These are phyloP conservation scores for Mycena rosella DNA, from an alignment of 768 basidiomycete species.

Conservation along the genomic window DNA sequence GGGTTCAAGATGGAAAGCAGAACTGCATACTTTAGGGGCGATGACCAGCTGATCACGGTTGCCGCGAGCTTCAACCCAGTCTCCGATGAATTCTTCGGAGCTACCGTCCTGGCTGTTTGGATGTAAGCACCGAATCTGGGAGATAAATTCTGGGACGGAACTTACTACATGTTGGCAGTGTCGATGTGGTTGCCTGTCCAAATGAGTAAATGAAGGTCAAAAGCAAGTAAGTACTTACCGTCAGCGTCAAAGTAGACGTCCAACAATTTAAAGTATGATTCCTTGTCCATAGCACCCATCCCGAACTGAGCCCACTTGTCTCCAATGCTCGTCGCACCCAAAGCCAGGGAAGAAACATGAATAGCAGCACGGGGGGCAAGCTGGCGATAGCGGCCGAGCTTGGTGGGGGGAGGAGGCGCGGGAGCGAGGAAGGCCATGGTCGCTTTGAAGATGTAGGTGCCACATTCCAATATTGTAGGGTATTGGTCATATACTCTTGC, in stretches of 20 bases:
- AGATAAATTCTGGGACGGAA: not conserved
- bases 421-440: not conserved
- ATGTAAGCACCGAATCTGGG: not conserved
- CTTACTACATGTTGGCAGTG: not conserved
- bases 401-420: constrained; percentile 33
- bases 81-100: constrained; percentile 52
- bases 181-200: not conserved
- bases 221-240: not conserved
- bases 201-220: not conserved
- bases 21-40: not conserved
- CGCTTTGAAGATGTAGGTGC: no score
- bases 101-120: not conserved
- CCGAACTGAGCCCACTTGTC: constrained; percentile 48
- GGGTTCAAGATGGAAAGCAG: not conserved
- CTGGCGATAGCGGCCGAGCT: constrained; percentile 49
- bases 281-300: constrained; percentile 11
- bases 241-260: not conserved
- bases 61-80: constrained; percentile 60
- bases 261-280: not conserved
- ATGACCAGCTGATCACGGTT: constrained; percentile 35
- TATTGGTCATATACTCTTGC: no score
- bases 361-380: constrained; percentile 46
- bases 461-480: no score
- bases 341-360: constrained; percentile 57
- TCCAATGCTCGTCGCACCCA: constrained; percentile 60